phyloP scores from a whole-genome alignment of 306 rosid genomes.

The Herpetospermum pedunculosum region DNA sequence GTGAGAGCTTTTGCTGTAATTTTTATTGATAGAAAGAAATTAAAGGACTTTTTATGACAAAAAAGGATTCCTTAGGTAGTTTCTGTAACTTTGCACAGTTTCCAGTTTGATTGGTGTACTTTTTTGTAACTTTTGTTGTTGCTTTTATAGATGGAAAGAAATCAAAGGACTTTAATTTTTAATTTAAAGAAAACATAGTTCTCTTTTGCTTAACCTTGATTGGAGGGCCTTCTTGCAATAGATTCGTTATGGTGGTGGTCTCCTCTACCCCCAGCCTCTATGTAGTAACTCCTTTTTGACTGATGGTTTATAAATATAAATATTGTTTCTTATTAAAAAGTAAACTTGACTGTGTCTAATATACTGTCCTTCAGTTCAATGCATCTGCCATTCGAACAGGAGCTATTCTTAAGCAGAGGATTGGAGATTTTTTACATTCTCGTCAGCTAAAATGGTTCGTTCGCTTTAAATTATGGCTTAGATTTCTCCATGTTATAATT shows the following conservation, averaged over 20 bases:
- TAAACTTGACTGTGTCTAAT: not conserved
- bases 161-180: not conserved
- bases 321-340: not conserved
- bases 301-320: not conserved
- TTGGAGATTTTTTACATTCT: slow-evolving; percentile 62
- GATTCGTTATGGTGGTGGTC: not conserved
- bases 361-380: slow-evolving; percentile 44
- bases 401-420: slow-evolving; percentile 46
- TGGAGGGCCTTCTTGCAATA: not conserved
- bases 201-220: not conserved
- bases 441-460: slow-evolving; percentile 45
- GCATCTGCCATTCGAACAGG: slow-evolving; percentile 72
- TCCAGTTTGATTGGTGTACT: not conserved
- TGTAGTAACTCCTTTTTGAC: not conserved
- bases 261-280: not conserved
- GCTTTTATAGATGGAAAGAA: not conserved
- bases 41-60: not conserved
- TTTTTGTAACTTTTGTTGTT: not conserved
- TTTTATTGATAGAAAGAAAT: not conserved
- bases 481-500: not conserved
- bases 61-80: not conserved
- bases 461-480: slow-evolving; percentile 10
- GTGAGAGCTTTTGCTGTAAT: not conserved
- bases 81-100: not conserved
- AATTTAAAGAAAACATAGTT: not conserved